These are phyloP conservation scores for Suhomyces sp. DNA, from an alignment of 805 yeast species.

Conservation along the genomic window DNA sequence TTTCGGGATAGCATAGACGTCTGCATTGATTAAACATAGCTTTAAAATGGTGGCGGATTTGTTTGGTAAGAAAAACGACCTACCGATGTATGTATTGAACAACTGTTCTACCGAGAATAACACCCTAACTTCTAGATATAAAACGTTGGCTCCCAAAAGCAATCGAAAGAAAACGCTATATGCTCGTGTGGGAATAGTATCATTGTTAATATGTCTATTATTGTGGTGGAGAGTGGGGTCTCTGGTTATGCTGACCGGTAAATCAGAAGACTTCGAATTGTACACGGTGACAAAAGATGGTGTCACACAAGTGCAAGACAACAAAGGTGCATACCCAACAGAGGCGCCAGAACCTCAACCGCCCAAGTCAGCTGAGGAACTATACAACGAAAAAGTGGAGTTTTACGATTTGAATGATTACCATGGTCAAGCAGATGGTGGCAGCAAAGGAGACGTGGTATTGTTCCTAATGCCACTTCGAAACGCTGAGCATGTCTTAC, in stretches of 20 bases:
- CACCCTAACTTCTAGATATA: conserved; percentile 10
- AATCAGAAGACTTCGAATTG: conserved; percentile 16
- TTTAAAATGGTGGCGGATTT: conserved; percentile 23
- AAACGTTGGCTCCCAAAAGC: conserved; percentile 14
- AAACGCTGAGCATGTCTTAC: conserved; percentile 73
- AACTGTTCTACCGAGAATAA: neutral
- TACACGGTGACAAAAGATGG: conserved; percentile 34
- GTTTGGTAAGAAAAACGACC: conserved; percentile 44
- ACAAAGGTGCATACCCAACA: neutral
- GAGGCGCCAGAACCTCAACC: neutral
- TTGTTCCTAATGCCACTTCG: conserved; percentile 72
- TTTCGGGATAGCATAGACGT: conserved; percentile 1
- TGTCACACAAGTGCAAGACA: conserved; percentile 13
- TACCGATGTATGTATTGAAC: conserved; percentile 39
- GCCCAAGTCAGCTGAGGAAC: conserved; percentile 25
- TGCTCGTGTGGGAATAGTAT: neutral
- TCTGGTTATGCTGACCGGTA: neutral
- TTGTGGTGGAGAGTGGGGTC: conserved; percentile 3
- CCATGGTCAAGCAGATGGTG: conserved; percentile 52
- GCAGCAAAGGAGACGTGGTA: conserved; percentile 55
- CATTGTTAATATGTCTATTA: conserved; percentile 10
- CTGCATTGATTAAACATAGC: neutral
- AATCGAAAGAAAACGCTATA: conserved; percentile 4
- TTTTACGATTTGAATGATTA: conserved; percentile 60
- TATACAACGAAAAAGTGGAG: conserved; percentile 50